Base-by-base conservation (phyloP, 257 asterid genomes). In the Striga asiatica region DNA sequence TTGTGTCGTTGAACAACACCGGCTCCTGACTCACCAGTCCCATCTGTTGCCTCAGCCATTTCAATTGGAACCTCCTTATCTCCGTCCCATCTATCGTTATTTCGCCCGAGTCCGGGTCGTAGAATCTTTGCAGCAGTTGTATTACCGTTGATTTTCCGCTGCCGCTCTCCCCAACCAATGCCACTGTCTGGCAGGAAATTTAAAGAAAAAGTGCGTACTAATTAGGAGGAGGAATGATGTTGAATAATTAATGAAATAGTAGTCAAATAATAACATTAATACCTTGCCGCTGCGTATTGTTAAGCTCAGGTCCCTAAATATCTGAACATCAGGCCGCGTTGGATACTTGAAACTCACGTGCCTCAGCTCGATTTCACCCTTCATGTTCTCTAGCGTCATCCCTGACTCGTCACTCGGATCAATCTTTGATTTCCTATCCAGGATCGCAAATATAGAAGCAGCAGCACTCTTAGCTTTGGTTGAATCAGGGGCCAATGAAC, bases 1-100 rank as follows among this genome's bases (percentile, higher is more conserved):
- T 76, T 22, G 89, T 69, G 38, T 77, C 83, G 18, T 76, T 73
- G 54, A 84, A 84, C 64, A 84, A 23, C 31, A 78, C 47, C 22
- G 94, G 91, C 68, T 83, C 94, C 56, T 83, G 94, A 75, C 89
- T 75, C 58, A 83, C 94, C 1, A 83, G 81, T 25, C 94, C 91
- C 85, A 76, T 84, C 46, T 84, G 91, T 43, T 76, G 85, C 70
- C 94, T 72, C 20, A 84, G 56, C 94, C 94, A 81, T 59, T 70
- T 78, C 65, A 84, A 53, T 24, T 79, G 74, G 49, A 78, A 31
- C 62, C 66, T 71, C 62, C 66, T 78, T 49, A 84, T 78, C 7
- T 79, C 91, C 9, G 75, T 45, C 24, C 85, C 82, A 32, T 84
- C 94, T 4, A 81, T 49, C 3, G 76, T 71, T 35, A 84, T 79